These are phyloP conservation scores for Mycena latifolia DNA, from an alignment of 768 basidiomycete species.

Conservation along the genomic window DNA sequence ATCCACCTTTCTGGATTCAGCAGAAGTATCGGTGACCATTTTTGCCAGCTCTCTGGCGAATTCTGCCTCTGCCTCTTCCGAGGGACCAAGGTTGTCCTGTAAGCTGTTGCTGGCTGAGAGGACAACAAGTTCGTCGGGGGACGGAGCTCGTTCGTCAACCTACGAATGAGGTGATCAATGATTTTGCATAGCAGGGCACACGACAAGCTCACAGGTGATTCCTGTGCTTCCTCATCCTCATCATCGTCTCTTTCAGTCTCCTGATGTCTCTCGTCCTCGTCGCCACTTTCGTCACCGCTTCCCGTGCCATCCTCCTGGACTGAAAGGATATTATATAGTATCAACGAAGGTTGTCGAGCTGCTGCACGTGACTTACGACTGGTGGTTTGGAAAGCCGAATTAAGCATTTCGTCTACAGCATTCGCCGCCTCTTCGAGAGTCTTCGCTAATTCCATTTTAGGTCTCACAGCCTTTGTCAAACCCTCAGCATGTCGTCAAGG, in stretches of 20 bases:
- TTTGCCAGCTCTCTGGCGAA: conserved; percentile 97
- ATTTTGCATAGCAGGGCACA: not conserved
- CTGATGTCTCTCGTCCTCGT: conserved; percentile 67
- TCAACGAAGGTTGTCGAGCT: conserved; percentile 25
- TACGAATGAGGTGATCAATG: conserved; percentile 37
- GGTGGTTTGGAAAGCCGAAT: conserved; percentile 68
- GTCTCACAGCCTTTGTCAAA: conserved; percentile 79
- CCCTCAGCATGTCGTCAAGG: conserved; percentile 2
- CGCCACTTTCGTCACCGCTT: conserved; percentile 75
- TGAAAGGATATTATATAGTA: conserved; percentile 13
- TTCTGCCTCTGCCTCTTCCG: conserved; percentile 91
- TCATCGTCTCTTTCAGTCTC: conserved; percentile 71
- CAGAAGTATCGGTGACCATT: conserved; percentile 89
- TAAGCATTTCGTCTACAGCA: conserved; percentile 94
- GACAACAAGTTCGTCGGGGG: conserved; percentile 86
- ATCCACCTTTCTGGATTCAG: conserved; percentile 88
- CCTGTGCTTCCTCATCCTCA: conserved; percentile 65
- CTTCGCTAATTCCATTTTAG: conserved; percentile 78
- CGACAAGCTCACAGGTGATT: conserved; percentile 63
- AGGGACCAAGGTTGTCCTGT: conserved; percentile 83
- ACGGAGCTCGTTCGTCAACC: conserved; percentile 79
- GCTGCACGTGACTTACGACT: conserved; percentile 55
- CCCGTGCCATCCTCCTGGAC: conserved; percentile 54
- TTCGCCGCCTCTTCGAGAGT: conserved; percentile 87
- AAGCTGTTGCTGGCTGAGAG: conserved; percentile 65